Evolutionary conservation across 345 rosid species (phyloP), one percentile per base, ranked within the genome.

Genomic region (Aquilaria yunnanensis): DNA sequence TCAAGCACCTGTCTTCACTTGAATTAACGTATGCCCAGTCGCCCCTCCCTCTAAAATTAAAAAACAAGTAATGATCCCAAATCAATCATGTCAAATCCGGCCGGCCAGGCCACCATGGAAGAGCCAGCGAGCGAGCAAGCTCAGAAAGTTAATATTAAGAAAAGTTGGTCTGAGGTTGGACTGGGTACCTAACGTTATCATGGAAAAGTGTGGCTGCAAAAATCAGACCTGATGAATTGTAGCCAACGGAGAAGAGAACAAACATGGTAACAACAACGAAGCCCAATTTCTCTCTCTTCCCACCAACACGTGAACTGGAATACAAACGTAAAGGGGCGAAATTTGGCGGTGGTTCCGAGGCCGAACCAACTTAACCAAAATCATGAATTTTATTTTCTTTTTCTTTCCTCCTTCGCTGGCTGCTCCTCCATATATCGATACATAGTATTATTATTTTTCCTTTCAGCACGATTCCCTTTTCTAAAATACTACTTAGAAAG

Each of bases 241-340:
- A 70, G 75, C 80, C 75, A 75, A 68, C 57, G 57, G 69, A 78
- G 57, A 75, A 80, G 80, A 80, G 79, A 79, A 81, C 83, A 84
- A 80, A 80, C 69, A 67, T 67, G 72, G 83, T 63, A 84, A 84
- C 67, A 71, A 80, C 75, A 69, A 60, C 60, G 43, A 79, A 32
- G 59, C 74, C 51, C 47, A 47, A 33, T 54, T 57, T 68, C 65
- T 75, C 70, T 66, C 69, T 70, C 78, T 71, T 67, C 78, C 66
- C 68, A 74, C 74, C 80, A 78, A 77, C 89, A 86, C 84, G 93
- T 86, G 90, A 86, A 82, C 70, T 62, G 65, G 64, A n/a, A 71
- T 3, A 51, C 7, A 34, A 66, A 64, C 33, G 57, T 43, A 32
- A 56, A 60, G 12, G 66, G 67, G 64, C 62, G 61, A 73, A 69